Percentiles rank a stretch among this genome's conserved stretches.
phyloP scores from a whole-genome alignment of 441 rosid genomes.

The Biscutella auriculata region DNA sequence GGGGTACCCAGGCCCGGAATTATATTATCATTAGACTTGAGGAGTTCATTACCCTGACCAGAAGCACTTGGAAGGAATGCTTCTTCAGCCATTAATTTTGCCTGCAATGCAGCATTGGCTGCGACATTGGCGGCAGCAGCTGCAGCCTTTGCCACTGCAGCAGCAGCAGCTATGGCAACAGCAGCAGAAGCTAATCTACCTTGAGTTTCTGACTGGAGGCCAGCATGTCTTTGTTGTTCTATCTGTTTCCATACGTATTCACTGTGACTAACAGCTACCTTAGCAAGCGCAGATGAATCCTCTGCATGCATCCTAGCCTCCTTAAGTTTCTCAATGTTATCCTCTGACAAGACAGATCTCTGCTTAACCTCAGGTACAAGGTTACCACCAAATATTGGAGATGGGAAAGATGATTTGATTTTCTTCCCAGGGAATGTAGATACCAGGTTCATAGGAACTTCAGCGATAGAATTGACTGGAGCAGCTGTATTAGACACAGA shows the following conservation, averaged over 20 bases:
- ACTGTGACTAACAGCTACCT: constrained; percentile 60
- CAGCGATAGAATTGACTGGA: constrained; percentile 16
- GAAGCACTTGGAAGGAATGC: constrained; percentile 33
- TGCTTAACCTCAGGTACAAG: constrained; percentile 29
- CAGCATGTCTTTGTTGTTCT: constrained; percentile 45
- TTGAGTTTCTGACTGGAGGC: constrained; percentile 49
- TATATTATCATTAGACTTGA: constrained; percentile 25
- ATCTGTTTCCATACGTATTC: constrained; percentile 69
- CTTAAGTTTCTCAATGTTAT: constrained; percentile 43
- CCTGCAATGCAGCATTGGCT: constrained; percentile 87
- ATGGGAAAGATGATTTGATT: constrained; percentile 27
- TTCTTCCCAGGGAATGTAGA: constrained; percentile 34
- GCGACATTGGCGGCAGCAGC: constrained; percentile 95
- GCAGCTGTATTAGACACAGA: constrained; percentile 24
- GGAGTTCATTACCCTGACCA: constrained; percentile 23
- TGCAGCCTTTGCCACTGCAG: constrained; percentile 96
- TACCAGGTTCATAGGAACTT: constrained; percentile 30
- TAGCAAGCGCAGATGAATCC: constrained; percentile 71
- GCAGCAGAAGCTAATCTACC: constrained; percentile 68
- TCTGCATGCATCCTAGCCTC: constrained; percentile 77
- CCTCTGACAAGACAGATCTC: constrained; percentile 49
- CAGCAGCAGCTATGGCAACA: constrained; percentile 74
- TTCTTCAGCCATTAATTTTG: constrained; percentile 90
- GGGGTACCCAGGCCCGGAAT: constrained; percentile 39
- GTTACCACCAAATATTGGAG: constrained; percentile 30